Evolutionary conservation across 2,329 filamentous ascomycete genomes (phyloP).

Genomic region (Grosmannia penicillata): DNA sequence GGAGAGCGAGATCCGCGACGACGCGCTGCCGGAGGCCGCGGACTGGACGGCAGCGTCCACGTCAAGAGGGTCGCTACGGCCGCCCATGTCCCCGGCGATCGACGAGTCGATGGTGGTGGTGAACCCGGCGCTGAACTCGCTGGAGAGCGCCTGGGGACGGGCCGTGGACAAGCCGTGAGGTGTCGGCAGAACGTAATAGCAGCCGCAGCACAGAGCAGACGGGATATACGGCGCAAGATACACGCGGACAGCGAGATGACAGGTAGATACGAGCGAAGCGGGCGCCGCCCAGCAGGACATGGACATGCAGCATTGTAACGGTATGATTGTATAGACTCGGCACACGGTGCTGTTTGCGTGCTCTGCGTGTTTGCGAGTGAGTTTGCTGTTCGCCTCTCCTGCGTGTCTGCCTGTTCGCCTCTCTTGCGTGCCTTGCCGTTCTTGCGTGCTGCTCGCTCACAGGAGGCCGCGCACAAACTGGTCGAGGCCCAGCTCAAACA

Average conservation of each 20-base stretch:
- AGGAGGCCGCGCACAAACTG: constrained; percentile 58
- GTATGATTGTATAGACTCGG: too few relatives aligned
- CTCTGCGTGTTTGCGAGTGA: too few relatives aligned
- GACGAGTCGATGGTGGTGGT: constrained; percentile 42
- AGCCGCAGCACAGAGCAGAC: neutral
- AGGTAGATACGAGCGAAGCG: too few relatives aligned
- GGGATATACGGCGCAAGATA: too few relatives aligned
- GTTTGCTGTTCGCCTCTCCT: too few relatives aligned
- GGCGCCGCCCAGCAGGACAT: neutral
- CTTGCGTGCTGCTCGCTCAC: constrained; percentile 17
- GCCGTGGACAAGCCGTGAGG: constrained; percentile 28
- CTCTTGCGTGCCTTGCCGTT: neutral
- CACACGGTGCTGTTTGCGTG: too few relatives aligned
- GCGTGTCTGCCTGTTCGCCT: neutral
- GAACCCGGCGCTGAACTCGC: constrained; percentile 28
- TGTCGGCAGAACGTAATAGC: too few relatives aligned
- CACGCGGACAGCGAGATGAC: too few relatives aligned
- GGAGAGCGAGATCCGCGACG: constrained; percentile 47
- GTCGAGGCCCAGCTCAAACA: constrained; percentile 59
- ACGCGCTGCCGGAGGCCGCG: constrained; percentile 24
- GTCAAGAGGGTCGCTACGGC: neutral
- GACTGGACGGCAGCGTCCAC: constrained; percentile 2
- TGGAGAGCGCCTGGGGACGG: constrained; percentile 59
- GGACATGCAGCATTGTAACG: neutral
- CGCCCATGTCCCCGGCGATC: constrained; percentile 6